Evolutionary conservation across 2,329 filamentous ascomycete genomes (phyloP).

Genomic region (Calonectria pauciramosa): DNA sequence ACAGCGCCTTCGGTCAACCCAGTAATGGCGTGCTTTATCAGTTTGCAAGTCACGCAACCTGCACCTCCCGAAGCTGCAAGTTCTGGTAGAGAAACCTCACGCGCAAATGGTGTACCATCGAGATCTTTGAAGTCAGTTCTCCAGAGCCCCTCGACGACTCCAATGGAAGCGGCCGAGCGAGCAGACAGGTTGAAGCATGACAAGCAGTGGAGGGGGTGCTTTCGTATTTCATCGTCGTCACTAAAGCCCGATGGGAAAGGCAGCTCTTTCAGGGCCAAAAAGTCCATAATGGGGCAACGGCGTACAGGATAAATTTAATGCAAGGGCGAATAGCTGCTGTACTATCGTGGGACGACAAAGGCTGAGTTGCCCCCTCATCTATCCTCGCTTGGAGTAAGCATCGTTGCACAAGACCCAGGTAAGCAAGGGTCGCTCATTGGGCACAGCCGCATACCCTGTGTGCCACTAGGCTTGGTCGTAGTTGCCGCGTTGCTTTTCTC

Average conservation of each 20-base stretch:
- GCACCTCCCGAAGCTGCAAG: slow-evolving; percentile 2
- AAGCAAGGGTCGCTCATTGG: neutral
- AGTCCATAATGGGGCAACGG: neutral
- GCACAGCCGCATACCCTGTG: neutral
- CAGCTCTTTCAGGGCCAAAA: neutral
- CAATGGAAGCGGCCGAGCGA: slow-evolving; percentile 26
- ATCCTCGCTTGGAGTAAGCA: neutral
- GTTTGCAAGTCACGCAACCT: slow-evolving; percentile 32
- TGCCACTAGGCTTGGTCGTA: neutral
- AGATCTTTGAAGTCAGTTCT: slow-evolving; percentile 30
- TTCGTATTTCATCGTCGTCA: slow-evolving; percentile 30
- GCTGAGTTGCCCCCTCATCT: neutral
- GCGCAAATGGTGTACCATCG: slow-evolving; percentile 35
- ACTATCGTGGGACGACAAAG: neutral
- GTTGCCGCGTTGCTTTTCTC: neutral
- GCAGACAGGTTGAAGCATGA: slow-evolving; percentile 38
- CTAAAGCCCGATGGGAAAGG: slow-evolving; percentile 30
- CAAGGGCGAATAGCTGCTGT: neutral
- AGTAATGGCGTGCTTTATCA: slow-evolving; percentile 21
- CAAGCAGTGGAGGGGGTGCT: slow-evolving; percentile 27
- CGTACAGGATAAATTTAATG: neutral
- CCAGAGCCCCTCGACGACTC: slow-evolving; percentile 28
- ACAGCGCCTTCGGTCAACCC: slow-evolving; percentile 24
- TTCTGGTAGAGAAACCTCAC: slow-evolving; percentile 28
- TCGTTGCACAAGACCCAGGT: neutral